Evolutionary conservation across 768 basidiomycete species (phyloP), one percentile per base, ranked within the genome.

Genomic region (Hypsizygus marmoreus): DNA sequence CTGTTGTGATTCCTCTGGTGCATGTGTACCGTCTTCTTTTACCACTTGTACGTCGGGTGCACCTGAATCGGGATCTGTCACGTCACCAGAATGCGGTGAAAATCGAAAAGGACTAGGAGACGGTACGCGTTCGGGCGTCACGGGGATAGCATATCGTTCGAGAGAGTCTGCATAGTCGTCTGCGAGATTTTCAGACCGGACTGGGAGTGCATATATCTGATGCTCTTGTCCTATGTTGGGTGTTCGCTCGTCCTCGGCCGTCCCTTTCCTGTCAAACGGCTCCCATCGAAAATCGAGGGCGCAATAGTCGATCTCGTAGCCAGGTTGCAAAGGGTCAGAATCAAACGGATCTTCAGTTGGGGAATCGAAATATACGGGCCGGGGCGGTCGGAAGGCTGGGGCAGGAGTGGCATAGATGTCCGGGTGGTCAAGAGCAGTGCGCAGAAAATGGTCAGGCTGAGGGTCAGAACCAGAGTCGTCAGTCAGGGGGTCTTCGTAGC

Each of bases 281-380:
- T 65, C 61, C 83, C 84, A 85, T 40, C 58, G 70, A 52, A 85
- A 86, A 54, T 78, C 77, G 7, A 84, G 62, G 4, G 56, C 55
- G 5, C 65, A 60, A 29, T 70, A 60, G 48, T 74, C 68, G 31
- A 77, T 53, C 20, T 67, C 65, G 49, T 69, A 73, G 37, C 56
- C 57, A 33, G 53, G 39, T 19, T 68, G 60, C 28, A 71, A 60
- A 23, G 66, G 50, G 42, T 63, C 63, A 53, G 71, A 68, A 52
- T 68, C 68, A 23, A 73, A 70, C 28, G 75, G 75, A 50, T 79
- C 76, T 47, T 80, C 76, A 23, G 69, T 66, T 2, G 77, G 77
- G 2, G 75, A 77, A 56, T 80, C 76, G 53, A 78, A 77, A 60
- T 79, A 76, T 25, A 77, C 57, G 12, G 68, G 60, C 17, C 51